Base-by-base conservation (phyloP, 331 rosid genomes). In the Arachis monticola region DNA sequence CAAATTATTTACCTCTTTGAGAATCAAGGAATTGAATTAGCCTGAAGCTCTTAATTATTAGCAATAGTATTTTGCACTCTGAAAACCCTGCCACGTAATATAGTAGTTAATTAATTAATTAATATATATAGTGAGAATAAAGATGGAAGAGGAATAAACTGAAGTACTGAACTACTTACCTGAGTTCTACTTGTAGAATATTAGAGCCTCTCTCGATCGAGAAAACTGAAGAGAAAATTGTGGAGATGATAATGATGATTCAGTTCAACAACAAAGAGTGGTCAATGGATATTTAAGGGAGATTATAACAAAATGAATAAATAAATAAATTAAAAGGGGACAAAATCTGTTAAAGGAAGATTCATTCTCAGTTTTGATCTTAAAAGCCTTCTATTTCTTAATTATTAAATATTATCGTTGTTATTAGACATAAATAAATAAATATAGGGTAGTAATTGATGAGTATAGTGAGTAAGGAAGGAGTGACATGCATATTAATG, bases 331-430 rank as follows among this genome's bases (percentile, higher is more conserved):
- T 35, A 8, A n/a, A 67, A 35, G 7, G 61, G 14, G 22, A 59
- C 69, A 68, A 51, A 51, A 68, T 61, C 48, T 62, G 44, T 11
- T 22, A 69, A 11, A 45, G 53, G 50, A 74, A 52, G 73, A 62
- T 42, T 73, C 67, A 52, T 46, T 64, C 45, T 27, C 55, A 64
- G 58, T 10, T 9, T 41, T 42, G 47, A 55, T 44, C 8, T 44
- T 78, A 71, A 56, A 78, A 72, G 3, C 3, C 40, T 35, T 35
- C 40, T 35, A 35, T 35, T 3, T 35, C 5, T 3, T 35, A 35
- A 35, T 35, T 35, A 3, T 3, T 35, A 35, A 35, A 2, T 35
- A 3, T 35, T 35, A 35, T 35, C 4, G 4, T 35, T 35, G 4
- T 35, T 35, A 35, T 35, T 35, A 35, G 40, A 35, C 4, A 35